Conservation (phyloP, 805 yeast species). For the Yamadazyma takamatsuzukensis region DNA sequence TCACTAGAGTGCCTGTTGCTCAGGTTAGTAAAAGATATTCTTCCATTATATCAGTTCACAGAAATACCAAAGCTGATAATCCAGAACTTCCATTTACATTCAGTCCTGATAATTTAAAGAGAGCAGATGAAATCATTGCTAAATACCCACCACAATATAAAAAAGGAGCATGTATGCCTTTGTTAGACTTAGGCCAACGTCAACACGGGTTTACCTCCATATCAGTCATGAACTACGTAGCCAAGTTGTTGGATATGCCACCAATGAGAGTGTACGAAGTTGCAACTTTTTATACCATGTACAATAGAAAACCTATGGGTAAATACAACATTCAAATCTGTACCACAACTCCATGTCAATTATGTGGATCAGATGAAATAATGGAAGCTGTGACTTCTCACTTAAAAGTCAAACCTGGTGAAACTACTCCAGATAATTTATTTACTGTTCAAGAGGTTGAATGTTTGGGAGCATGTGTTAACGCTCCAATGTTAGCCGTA, state of each 20-base stretch:
- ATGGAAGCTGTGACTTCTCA: conserved; percentile 64
- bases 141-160: conserved; percentile 85
- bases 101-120: conserved; percentile 54
- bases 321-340: conserved; percentile 80
- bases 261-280: conserved; percentile 94
- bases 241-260: conserved; percentile 79
- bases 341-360: conserved; percentile 87
- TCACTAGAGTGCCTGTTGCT: conserved; percentile 1
- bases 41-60: conserved; percentile 58
- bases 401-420: conserved; percentile 67
- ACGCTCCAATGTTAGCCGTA: conserved; percentile 84
- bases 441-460: conserved; percentile 86
- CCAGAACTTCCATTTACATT: conserved; percentile 70
- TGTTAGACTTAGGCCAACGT: conserved; percentile 82
- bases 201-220: conserved; percentile 84
- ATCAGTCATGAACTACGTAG: conserved; percentile 86
- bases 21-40: conserved; percentile 26
- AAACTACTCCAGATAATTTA: conserved; percentile 69
- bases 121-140: conserved; percentile 71
- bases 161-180: conserved; percentile 85
- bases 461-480: conserved; percentile 89
- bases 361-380: conserved; percentile 77
- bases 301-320: conserved; percentile 82
- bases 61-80: conserved; percentile 68
- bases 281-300: conserved; percentile 91